A percentile compares a stretch with the other conserved stretches of the same genome.
Evolutionary conservation across 345 rosid genomes (phyloP).

Genomic region (Citropsis articulata): DNA sequence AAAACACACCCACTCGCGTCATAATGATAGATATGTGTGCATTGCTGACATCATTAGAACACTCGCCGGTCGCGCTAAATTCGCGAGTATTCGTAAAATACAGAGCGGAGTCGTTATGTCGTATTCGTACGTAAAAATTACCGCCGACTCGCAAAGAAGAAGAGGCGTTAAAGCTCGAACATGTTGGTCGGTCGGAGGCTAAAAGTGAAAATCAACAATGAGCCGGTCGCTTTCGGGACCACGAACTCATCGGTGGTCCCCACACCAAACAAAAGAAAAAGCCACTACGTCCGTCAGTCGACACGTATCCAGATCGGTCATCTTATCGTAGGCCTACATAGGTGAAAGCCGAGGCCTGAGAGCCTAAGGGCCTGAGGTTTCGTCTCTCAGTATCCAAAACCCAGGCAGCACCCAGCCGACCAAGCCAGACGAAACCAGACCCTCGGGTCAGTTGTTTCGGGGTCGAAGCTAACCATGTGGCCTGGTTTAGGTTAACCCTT

Average conservation of each 20-base stretch:
- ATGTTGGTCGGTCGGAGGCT: slow-evolving; percentile 37
- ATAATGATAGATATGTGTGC: too few species aligned
- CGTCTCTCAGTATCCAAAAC: slow-evolving; percentile 29
- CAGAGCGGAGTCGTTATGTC: neutral
- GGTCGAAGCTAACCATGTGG: neutral
- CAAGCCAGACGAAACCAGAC: neutral
- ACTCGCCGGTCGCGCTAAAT: neutral
- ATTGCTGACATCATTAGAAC: too few species aligned
- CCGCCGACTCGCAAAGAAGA: neutral
- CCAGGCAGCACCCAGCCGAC: slow-evolving; percentile 13
- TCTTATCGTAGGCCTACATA: neutral
- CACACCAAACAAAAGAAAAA: neutral
- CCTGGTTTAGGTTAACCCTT: neutral
- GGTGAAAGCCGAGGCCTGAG: neutral
- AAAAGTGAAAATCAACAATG: neutral
- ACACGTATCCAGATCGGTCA: neutral
- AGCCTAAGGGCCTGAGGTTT: slow-evolving; percentile 4
- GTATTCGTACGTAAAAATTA: neutral
- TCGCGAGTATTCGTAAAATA: neutral
- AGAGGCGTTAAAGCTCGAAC: slow-evolving; percentile 16
- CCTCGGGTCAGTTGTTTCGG: neutral
- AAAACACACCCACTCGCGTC: rapidly evolving
- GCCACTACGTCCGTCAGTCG: too few species aligned
- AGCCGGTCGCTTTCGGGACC: neutral
- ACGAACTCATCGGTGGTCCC: neutral